Base-by-base conservation (phyloP, 345 rosid species). In the Hibiscus tridactylites region DNA sequence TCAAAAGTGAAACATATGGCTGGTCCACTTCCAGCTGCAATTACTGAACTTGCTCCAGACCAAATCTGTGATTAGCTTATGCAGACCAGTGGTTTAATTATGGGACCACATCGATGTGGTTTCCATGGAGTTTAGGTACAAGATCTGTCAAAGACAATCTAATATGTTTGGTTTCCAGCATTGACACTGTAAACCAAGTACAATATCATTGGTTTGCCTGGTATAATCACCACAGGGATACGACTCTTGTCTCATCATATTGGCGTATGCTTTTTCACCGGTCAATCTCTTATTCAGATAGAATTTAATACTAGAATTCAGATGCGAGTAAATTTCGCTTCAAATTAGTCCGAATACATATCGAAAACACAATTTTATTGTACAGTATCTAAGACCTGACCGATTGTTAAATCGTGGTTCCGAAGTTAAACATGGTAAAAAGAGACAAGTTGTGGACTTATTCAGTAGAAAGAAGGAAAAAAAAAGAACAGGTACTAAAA, bases 21-120 rank as follows among this genome's bases (percentile, higher is more conserved):
- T 70, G 73, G 50, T 59, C 73, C 73, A 70, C 63, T 50, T 17
- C 50, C 62, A 54, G 61, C 61, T 56, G 29, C 73, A 56, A 54
- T 54, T 35, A 59, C 62, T 52, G n/a, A 53, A 54, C 49, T 52
- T 53, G 31, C 19, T 26, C 8, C 29, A 50, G 71, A 68, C 56
- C 60, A 68, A 68, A 68, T 50, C 60, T 68, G n/a, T 50, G 16
- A 49, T 66, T 67, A 49, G 24, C 50, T 15, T 17, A 37, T 17
- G 9, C 65, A 31, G 44, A 49, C 15, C 33, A 65, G 39, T 66
- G 57, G 47, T 28, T 47, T 56, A 47, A 66, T 68, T 17, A 5
- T 52, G 50, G 61, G 61, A 21, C 58, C 19, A 7, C 37, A 52
- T 62, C 1, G 49, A 61, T 62, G 47, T 9, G 60, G 19, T 39